Evolutionary conservation across 2,329 filamentous ascomycete genomes (phyloP).

Genomic region (Pestalotiopsis sp.): DNA sequence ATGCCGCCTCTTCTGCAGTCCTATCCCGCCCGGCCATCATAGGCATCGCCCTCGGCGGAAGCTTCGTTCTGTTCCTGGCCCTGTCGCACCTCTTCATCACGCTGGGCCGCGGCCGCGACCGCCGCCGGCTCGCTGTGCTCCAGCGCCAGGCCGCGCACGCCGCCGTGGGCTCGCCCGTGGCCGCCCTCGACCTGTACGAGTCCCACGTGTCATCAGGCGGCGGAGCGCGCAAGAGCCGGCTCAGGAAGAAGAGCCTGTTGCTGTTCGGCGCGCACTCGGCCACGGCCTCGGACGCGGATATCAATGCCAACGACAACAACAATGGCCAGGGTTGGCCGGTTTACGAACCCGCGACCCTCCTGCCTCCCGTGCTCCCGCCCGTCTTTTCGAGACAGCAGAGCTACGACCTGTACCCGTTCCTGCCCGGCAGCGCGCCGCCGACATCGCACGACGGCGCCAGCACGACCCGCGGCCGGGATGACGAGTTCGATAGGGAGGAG

Average conservation of each 20-base stretch:
- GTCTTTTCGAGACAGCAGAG: constrained; percentile 23
- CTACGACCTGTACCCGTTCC: constrained; percentile 13
- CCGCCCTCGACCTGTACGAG: not conserved
- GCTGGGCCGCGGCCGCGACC: constrained; percentile 23
- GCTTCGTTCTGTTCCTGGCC: constrained; percentile 44
- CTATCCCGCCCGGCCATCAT: constrained; percentile 40
- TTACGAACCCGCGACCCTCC: not conserved
- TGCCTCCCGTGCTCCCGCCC: constrained; percentile 21
- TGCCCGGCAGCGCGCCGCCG: not conserved
- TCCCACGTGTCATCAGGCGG: not conserved
- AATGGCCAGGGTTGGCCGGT: no score
- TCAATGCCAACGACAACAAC: not conserved
- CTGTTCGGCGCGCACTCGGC: not conserved
- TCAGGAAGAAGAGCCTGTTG: not conserved
- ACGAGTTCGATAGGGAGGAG: not conserved
- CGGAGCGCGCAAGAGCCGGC: not conserved
- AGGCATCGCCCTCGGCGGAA: constrained; percentile 51
- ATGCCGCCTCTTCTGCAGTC: constrained; percentile 5
- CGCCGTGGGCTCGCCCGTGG: not conserved
- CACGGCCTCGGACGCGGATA: not conserved
- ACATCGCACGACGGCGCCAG: not conserved
- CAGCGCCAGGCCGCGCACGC: not conserved
- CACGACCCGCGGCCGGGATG: not conserved
- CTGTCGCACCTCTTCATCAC: constrained; percentile 47
- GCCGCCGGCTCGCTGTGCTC: not conserved